These are phyloP conservation scores for Thalassiosira mediterranea DNA, from an alignment of 352 stramenopile genomes.

Conservation along the genomic window DNA sequence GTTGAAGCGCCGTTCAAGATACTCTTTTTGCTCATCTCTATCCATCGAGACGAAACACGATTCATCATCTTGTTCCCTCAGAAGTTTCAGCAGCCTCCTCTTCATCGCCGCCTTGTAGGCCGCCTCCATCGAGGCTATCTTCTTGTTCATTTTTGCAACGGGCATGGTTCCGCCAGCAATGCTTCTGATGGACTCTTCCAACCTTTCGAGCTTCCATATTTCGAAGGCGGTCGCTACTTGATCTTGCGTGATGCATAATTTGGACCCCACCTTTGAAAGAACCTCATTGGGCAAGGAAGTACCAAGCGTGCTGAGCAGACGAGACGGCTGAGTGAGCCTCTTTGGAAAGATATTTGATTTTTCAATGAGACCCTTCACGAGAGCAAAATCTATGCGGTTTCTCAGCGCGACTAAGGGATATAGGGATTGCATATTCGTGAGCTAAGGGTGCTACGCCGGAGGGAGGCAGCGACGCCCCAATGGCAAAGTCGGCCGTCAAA, in stretches of 20 bases:
- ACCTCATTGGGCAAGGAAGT: no score
- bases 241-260: no score
- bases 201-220: conserved; percentile 52
- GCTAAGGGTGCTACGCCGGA: conserved; percentile 55
- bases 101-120: conserved; percentile 48
- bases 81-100: conserved; percentile 25
- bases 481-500: no score
- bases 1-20: conserved; percentile 30
- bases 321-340: no score
- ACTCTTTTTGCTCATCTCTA: conserved; percentile 17
- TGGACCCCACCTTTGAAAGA: no score
- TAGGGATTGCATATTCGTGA: no score
- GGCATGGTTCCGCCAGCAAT: conserved; percentile 4
- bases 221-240: conserved; percentile 75
- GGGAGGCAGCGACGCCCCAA: no score
- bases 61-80: conserved; percentile 21
- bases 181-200: conserved; percentile 31
- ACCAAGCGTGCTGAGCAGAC: no score
- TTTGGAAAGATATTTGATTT: no score
- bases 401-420: no score
- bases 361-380: no score
- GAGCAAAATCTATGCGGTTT: no score
- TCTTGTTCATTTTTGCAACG: conserved; percentile 17
- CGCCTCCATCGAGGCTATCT: conserved; percentile 30
- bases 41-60: conserved; percentile 17